phyloP scores from a whole-genome alignment of 805 yeast genomes.

The Starmerella apis region DNA sequence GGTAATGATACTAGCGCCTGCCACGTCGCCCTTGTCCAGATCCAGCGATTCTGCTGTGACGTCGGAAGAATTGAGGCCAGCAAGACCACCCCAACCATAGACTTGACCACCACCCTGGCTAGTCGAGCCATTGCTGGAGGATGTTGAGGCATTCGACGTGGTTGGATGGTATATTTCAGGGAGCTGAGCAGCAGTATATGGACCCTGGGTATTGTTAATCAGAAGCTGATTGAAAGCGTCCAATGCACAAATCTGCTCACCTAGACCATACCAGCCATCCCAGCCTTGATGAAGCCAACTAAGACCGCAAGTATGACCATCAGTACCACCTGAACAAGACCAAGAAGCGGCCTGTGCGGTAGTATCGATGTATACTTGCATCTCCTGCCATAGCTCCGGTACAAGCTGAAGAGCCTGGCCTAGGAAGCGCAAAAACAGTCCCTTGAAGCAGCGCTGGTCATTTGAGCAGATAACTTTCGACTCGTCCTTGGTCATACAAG shows the following conservation, averaged over 20 bases:
- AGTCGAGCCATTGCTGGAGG: constrained; percentile 10
- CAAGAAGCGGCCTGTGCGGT: constrained; percentile 67
- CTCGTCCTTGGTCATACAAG: constrained; percentile 52
- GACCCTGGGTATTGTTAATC: constrained; percentile 21
- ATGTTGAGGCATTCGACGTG: not conserved
- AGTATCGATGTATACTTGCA: constrained; percentile 37
- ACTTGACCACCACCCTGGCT: constrained; percentile 18
- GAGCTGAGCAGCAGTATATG: constrained; percentile 24
- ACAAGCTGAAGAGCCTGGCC: constrained; percentile 64
- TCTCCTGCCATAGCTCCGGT: constrained; percentile 39
- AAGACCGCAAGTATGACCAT: constrained; percentile 80
- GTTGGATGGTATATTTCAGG: constrained; percentile 20
- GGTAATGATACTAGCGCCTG: constrained; percentile 79
- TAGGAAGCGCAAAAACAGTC: constrained; percentile 63
- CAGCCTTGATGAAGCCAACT: constrained; percentile 59
- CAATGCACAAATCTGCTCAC: constrained; percentile 82
- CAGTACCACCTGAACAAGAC: constrained; percentile 78
- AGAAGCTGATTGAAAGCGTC: constrained; percentile 41
- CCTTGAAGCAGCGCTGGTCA: constrained; percentile 90
- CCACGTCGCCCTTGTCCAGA: constrained; percentile 45
- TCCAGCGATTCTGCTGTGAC: constrained; percentile 20
- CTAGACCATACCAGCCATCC: constrained; percentile 73
- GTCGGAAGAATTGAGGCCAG: constrained; percentile 25
- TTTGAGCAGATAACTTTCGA: constrained; percentile 47
- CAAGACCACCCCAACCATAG: constrained; percentile 26